Evolutionary conservation across 2,329 filamentous ascomycete species (phyloP), one percentile per base, ranked within the genome.

Genomic region (Colletotrichum lini): DNA sequence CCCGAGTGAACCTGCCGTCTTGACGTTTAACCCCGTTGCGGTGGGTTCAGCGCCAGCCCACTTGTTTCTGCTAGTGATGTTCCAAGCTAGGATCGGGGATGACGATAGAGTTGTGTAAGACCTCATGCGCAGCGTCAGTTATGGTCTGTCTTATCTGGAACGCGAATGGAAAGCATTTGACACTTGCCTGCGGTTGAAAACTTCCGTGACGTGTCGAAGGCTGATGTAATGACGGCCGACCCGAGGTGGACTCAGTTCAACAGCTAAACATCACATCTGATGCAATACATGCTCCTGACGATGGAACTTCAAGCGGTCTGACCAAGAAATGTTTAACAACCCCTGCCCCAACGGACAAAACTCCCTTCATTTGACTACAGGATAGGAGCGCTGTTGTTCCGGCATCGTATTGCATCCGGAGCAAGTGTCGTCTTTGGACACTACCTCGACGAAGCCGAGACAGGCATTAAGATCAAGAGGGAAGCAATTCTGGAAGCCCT

Each of bases 401-500:
- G 38, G 42, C 21, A 12, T 21, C n/a, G n/a, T 57, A 13, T 23
- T 42, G 54, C 6, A 57, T 21, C 13, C 54, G 13, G 13, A 7
- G 16, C 7, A n/a, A 16, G 35, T 10, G 12, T 57, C 16, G 35
- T 42, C n/a, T 15, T 23, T 26, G 16, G 13, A n/a, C 7, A 4
- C 15, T 23, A 21, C n/a, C 54, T 18, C 10, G 54, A 7, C 18
- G 52, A 57, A 5, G n/a, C n/a, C 12, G n/a, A 42, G 53, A 42
- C 35, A n/a, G 7, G 53, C 13, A 10, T 6, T 6, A 40, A 57
- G 35, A 38, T 38, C 35, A 38, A 38, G 3, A 42, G 13, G 16
- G 16, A 15, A n/a, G 21, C 53, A 7, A 21, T 16, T 40, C 13
- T 18, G 21, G 38, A 26, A n/a, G 23, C 2, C 21, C 78, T 53